Base-by-base conservation (phyloP, 805 yeast species). In the Saccharomycopsis sp. region DNA sequence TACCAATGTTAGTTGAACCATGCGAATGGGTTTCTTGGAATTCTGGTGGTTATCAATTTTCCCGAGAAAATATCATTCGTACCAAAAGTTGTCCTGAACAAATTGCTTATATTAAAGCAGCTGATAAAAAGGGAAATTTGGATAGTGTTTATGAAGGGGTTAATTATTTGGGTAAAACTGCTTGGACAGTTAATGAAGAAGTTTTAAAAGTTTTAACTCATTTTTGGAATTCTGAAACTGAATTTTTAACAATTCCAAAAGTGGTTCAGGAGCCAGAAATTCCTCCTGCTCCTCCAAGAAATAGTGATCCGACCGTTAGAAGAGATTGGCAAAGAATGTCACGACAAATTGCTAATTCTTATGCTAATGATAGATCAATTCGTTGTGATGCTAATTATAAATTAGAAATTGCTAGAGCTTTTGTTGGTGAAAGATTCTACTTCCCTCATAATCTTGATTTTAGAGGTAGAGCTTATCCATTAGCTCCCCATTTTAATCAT, bases 1-100 rank as follows among this genome's bases (percentile, higher is more conserved):
- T 92, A 39, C 98, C 98, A 6, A 92, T 92, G 98, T 66, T 92
- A 36, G 80, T 83, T 6, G 74, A 76, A 47, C 98, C 98, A n/a
- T 66, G 76, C 41, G 85, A 86, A 4, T 92, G 98, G 98, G 70
- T 76, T 1, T 62, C 75, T 9, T 78, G 79, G 72, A 76, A 79
- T 52, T 72, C 72, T 41, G 98, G 98, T 50, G 98, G 96, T 0
- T 88, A 85, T 53, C 65, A 72, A 44, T 78, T 76, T 53, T 67
- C 81, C 12, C 75, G 72, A 46, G 68, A 75, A 14, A 60, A 69
- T 3, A 62, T 92, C 30, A 73, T 92, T 51, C 72, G 97, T 56
- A 72, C 85, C 13, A 82, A 74, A 52, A 88, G 83, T 51, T 75
- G 94, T 1, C 85, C 92, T 1, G 98, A 92, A 59, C 96, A 92